Percentiles rank a stretch among this genome's conserved stretches.
phyloP scores from a whole-genome alignment of 257 asterid genomes.

The Mentha longifolia region DNA sequence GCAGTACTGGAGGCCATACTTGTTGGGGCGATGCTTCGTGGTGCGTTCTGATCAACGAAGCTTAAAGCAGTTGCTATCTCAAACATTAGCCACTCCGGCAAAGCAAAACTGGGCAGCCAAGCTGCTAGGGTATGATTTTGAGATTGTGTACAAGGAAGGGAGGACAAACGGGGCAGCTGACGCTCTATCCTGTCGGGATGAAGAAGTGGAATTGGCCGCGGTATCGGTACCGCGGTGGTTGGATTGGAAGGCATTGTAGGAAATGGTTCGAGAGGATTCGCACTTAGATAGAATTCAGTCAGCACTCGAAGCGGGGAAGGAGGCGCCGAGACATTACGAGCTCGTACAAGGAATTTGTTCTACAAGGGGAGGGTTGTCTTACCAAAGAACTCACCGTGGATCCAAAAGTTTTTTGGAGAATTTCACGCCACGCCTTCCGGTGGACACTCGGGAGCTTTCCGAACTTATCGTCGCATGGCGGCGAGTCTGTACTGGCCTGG shows the following conservation, averaged over 20 bases:
- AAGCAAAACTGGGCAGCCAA: neutral
- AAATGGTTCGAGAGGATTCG: neutral
- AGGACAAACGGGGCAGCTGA: neutral
- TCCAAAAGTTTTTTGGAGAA: neutral
- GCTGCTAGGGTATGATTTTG: neutral
- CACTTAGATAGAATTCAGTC: neutral
- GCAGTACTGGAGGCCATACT: neutral
- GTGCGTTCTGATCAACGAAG: neutral
- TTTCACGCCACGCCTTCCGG: neutral
- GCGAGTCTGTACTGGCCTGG: neutral
- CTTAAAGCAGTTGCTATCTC: no score
- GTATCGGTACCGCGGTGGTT: neutral
- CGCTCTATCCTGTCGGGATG: neutral
- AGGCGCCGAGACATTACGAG: neutral
- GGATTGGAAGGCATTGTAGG: neutral
- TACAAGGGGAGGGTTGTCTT: neutral
- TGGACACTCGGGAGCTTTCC: neutral
- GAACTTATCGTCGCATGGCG: neutral
- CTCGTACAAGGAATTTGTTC: neutral
- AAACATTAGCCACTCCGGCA: no score
- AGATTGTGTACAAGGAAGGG: neutral
- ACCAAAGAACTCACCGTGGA: neutral
- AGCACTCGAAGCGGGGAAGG: neutral
- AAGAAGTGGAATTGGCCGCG: neutral
- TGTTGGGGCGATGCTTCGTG: neutral